Base-by-base conservation (phyloP, 441 rosid species). In the Pelargonium fulgidum region DNA sequence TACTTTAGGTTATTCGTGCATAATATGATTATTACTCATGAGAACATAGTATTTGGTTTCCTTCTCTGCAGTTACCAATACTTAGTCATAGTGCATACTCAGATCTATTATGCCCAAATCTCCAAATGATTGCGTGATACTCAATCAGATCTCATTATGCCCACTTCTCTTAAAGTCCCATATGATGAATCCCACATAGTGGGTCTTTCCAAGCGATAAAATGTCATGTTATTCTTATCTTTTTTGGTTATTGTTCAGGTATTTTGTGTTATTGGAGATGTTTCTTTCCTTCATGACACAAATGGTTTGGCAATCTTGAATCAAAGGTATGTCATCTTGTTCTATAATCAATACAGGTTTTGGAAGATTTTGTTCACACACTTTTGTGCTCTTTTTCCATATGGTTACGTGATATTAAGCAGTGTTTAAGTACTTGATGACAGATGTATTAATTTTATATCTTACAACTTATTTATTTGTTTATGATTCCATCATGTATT, bases 201-300 rank as follows among this genome's bases (percentile, higher is more conserved):
- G 7, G 41, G 41, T 6, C 8, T 36, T 36, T 36, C 41, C 5
- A 36, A 36, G 41, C 8, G 7, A 36, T 36, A 36, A 36, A 36
- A 36, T 36, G 41, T 14, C 47, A 10, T 36, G 22, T 10, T 67
- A 58, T 66, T 68, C 58, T 11, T 75, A 39, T 24, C 47, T 73
- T 58, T 72, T 0, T 47, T 41, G 11, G 36, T 26, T 69, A 22
- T 54, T 78, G 66, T 71, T 44, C 72, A 94, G 99, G 93, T 94
- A 63, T 76, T 89, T 48, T 91, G 92, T 76, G 70, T 94, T 61
- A 79, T 91, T 68, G 99, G 99, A 29, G 99, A 94, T 83, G 74
- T 93, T 75, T 93, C 99, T 78, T 91, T 91, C 86, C 96, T 94
- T 77, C 93, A 94, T 80, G 99, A 94, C 80, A 90, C 99, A 72